Evolutionary conservation across 345 rosid genomes (phyloP).

Genomic region (Camelina laxa): DNA sequence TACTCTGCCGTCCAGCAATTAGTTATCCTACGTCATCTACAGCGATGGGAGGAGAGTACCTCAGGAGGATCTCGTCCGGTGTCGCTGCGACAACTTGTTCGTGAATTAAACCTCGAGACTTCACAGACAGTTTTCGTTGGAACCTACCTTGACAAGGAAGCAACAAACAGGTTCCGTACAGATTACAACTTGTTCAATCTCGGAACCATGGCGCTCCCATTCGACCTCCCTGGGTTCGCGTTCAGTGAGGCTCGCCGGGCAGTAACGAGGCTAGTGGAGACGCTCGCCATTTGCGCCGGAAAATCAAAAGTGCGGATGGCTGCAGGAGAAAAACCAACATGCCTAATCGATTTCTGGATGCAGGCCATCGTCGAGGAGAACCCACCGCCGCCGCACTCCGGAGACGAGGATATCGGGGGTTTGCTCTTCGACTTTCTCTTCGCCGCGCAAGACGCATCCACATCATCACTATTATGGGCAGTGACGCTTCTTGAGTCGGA

Average conservation of each 20-base stretch:
- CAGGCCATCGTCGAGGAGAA: constrained; percentile 55
- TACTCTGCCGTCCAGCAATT: constrained; percentile 71
- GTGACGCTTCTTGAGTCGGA: constrained; percentile 74
- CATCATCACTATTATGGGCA: constrained; percentile 88
- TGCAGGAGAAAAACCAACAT: constrained; percentile 59
- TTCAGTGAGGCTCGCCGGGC: constrained; percentile 73
- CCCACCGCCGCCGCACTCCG: constrained; percentile 50
- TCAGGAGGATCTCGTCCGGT: constrained; percentile 35
- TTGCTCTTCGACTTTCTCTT: constrained; percentile 82
- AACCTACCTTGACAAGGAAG: constrained; percentile 54
- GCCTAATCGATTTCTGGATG: constrained; percentile 88
- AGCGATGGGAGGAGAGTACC: constrained; percentile 48
- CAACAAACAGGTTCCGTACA: constrained; percentile 47
- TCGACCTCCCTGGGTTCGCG: no score
- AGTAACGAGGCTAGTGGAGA: constrained; percentile 56
- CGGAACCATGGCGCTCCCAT: no score
- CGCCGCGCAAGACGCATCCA: constrained; percentile 91
- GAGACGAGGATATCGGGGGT: constrained; percentile 63
- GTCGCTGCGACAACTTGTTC: constrained; percentile 54
- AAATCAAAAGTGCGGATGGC: constrained; percentile 63
- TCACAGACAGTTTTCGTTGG: constrained; percentile 91
- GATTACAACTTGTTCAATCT: constrained; percentile 35
- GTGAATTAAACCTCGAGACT: constrained; percentile 84
- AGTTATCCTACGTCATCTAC: constrained; percentile 64
- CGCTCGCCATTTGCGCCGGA: constrained; percentile 52